Conservation (phyloP, 176 grass and related monocot species). For the Rhipidocladum racemiflorum region DNA sequence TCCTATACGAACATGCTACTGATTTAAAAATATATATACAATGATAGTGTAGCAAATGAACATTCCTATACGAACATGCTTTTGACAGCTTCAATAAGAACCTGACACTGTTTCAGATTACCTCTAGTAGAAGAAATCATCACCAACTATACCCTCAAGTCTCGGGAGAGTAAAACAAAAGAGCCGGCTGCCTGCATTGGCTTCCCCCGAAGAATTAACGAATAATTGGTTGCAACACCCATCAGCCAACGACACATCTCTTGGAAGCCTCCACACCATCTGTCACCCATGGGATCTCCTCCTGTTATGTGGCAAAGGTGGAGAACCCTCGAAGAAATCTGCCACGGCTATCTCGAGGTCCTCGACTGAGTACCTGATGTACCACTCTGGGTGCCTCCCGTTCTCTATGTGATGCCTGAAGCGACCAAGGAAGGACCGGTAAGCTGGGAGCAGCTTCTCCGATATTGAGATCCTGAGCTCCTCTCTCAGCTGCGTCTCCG, state of each 20-base stretch:
- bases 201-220: constrained; percentile 43
- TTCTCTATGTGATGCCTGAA: constrained; percentile 88
- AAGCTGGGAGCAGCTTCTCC: constrained; percentile 87
- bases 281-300: constrained; percentile 56
- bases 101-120: constrained; percentile 46
- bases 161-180: constrained; percentile 24
- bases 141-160: constrained; percentile 42
- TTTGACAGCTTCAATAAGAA: constrained; percentile 39
- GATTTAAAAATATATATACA: constrained; percentile 20
- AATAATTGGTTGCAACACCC: constrained; percentile 33
- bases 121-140: constrained; percentile 44
- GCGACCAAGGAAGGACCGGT: constrained; percentile 81
- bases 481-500: constrained; percentile 82
- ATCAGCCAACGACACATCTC: background rate
- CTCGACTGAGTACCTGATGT: constrained; percentile 91
- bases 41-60: constrained; percentile 34
- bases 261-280: background rate
- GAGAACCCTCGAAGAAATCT: constrained; percentile 78
- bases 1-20: constrained; percentile 51
- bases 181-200: background rate
- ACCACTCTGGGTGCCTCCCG: constrained; percentile 74
- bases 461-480: constrained; percentile 85
- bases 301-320: constrained; percentile 43
- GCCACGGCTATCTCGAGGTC: constrained; percentile 62
- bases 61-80: too few species aligned